These are phyloP conservation scores for Aspergillus sp. DNA, from an alignment of 2,329 filamentous ascomycete species.

Conservation along the genomic window DNA sequence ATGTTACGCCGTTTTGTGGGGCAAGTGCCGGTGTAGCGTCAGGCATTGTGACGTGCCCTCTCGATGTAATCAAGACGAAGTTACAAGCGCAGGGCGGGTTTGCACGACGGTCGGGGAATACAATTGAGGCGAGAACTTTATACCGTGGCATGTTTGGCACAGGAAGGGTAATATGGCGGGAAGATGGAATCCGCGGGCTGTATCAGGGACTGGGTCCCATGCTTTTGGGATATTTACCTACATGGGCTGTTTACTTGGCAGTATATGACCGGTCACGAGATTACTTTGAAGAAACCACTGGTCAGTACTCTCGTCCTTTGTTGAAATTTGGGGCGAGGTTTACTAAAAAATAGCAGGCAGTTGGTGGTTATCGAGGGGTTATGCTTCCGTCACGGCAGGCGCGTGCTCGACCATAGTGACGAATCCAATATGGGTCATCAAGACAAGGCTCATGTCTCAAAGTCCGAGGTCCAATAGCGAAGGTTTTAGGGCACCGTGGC, in stretches of 20 bases:
- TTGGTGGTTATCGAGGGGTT: slow-evolving; percentile 71
- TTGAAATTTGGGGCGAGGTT: background rate
- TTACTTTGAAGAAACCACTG: slow-evolving; percentile 60
- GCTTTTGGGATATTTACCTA: slow-evolving; percentile 89
- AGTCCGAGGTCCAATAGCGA: slow-evolving; percentile 50
- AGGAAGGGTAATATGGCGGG: slow-evolving; percentile 72
- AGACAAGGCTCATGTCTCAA: slow-evolving; percentile 96
- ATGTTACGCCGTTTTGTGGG: slow-evolving; percentile 76
- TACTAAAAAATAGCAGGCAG: slow-evolving; percentile 50
- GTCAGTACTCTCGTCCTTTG: slow-evolving; percentile 36
- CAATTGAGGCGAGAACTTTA: slow-evolving; percentile 46
- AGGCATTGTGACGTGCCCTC: slow-evolving; percentile 87
- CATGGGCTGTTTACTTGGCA: slow-evolving; percentile 97
- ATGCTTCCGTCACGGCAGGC: slow-evolving; percentile 84
- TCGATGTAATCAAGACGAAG: slow-evolving; percentile 99
- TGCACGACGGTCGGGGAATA: slow-evolving; percentile 36
- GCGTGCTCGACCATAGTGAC: slow-evolving; percentile 89
- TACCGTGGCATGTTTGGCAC: slow-evolving; percentile 88
- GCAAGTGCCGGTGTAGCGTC: slow-evolving; percentile 87
- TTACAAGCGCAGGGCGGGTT: slow-evolving; percentile 92
- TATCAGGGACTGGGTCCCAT: slow-evolving; percentile 93
- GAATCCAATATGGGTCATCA: slow-evolving; percentile 99
- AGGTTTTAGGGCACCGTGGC: slow-evolving; percentile 58
- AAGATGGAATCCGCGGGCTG: slow-evolving; percentile 83
- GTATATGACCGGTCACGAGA: slow-evolving; percentile 88